Percentiles rank a stretch among this genome's conserved stretches.
Conservation (phyloP, 768 basidiomycete species). For the Suillus americanus region DNA sequence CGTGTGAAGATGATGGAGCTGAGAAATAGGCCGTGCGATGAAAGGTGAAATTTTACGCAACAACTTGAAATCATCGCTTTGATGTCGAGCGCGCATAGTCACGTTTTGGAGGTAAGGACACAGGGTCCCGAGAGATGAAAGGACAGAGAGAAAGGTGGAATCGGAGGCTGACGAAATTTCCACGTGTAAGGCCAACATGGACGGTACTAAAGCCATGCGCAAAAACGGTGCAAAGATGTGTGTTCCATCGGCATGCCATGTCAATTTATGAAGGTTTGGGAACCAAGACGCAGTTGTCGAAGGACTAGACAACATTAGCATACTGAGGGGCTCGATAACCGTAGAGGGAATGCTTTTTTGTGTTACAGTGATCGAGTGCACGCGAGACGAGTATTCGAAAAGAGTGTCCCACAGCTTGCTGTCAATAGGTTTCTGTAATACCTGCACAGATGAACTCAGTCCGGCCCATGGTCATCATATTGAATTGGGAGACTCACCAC, state of each 20-base stretch:
- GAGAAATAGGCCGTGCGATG: neutral
- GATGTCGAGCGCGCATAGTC: neutral
- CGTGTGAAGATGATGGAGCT: neutral
- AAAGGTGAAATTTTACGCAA: neutral
- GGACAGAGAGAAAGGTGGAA: neutral
- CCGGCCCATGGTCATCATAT: neutral
- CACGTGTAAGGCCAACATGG: slow-evolving; percentile 6
- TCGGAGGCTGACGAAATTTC: neutral
- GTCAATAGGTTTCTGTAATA: neutral
- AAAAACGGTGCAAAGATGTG: slow-evolving; percentile 15
- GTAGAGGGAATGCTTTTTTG: neutral
- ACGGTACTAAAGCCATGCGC: slow-evolving; percentile 22
- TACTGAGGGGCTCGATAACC: neutral
- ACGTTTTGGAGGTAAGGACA: neutral
- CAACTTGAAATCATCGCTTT: neutral
- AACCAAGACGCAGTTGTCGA: slow-evolving; percentile 21
- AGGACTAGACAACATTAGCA: slow-evolving; percentile 14
- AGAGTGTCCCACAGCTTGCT: slow-evolving; percentile 19
- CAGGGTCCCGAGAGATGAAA: neutral
- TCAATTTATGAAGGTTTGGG: slow-evolving; percentile 19
- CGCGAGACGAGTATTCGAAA: slow-evolving; percentile 15
- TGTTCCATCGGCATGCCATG: slow-evolving; percentile 26
- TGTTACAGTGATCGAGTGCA: slow-evolving; percentile 19
- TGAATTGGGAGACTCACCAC: neutral
- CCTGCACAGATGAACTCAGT: neutral